These are phyloP conservation scores for Kuraishia hungarica DNA, from an alignment of 805 yeast genomes.

Conservation along the genomic window DNA sequence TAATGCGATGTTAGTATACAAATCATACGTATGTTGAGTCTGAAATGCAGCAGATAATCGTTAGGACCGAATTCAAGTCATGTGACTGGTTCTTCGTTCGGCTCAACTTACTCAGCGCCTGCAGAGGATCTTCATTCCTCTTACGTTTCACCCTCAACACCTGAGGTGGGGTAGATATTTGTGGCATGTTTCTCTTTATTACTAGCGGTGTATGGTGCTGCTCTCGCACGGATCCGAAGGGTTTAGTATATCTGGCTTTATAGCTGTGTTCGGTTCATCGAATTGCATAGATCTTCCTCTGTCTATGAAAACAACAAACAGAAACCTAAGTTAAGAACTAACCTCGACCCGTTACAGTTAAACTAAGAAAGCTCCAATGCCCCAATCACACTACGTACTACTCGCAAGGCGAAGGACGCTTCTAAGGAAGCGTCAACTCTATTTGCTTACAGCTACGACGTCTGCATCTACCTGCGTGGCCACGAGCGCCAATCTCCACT, in stretches of 20 bases:
- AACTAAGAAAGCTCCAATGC: too few relatives aligned
- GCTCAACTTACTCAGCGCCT: slow-evolving; percentile 49
- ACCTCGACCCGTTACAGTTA: too few relatives aligned
- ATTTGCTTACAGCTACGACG: neutral
- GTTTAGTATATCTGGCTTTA: neutral
- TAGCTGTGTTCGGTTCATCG: too few relatives aligned
- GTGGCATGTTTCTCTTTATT: slow-evolving; percentile 1
- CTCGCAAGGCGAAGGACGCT: too few relatives aligned
- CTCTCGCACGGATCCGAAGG: neutral
- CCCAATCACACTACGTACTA: neutral
- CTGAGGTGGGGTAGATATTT: slow-evolving; percentile 33
- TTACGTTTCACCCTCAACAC: slow-evolving; percentile 80
- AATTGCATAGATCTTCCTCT: too few relatives aligned
- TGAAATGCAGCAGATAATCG: neutral
- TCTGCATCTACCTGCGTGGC: neutral
- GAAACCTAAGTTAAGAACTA: too few relatives aligned
- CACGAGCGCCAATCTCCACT: neutral
- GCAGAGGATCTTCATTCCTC: slow-evolving; percentile 81
- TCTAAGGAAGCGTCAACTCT: too few relatives aligned
- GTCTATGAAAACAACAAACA: too few relatives aligned
- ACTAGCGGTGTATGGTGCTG: neutral
- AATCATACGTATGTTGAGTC: too few relatives aligned
- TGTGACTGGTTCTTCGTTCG: slow-evolving; percentile 24
- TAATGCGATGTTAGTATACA: neutral
- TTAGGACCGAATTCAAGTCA: neutral